These are phyloP conservation scores for Helotiales sp. DNA, from an alignment of 2,329 filamentous ascomycete genomes.

Conservation along the genomic window DNA sequence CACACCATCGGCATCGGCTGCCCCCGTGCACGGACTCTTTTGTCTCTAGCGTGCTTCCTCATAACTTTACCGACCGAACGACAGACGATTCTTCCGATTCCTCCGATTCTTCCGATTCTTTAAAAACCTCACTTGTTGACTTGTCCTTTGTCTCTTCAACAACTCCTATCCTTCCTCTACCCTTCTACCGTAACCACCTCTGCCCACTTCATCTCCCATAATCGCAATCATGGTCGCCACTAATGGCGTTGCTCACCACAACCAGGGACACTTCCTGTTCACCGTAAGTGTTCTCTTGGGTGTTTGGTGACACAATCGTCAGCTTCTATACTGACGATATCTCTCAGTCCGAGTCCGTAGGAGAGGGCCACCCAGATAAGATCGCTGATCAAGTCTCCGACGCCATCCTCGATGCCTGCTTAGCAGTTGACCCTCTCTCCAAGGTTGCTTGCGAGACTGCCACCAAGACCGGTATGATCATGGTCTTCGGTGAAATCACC, in stretches of 20 bases:
- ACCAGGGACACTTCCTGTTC: constrained; percentile 80
- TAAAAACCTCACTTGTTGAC: constrained; percentile 1
- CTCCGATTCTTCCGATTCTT: constrained; percentile 5
- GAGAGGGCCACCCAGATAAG: constrained; percentile 94
- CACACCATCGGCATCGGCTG: constrained; percentile 12
- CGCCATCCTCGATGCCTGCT: constrained; percentile 97
- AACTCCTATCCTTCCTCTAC: constrained; percentile 40
- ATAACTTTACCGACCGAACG: constrained; percentile 11
- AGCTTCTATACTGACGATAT: constrained; percentile 21
- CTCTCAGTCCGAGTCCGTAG: constrained; percentile 78
- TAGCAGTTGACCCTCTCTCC: constrained; percentile 92
- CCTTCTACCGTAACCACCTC: constrained; percentile 50
- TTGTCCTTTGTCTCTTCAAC: constrained; percentile 5
- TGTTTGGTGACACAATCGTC: not conserved
- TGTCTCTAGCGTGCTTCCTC: constrained; percentile 4
- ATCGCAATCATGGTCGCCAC: constrained; percentile 60
- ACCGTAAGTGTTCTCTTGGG: constrained; percentile 58
- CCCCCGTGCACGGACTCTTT: not conserved
- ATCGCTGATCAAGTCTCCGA: constrained; percentile 98
- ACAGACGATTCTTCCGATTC: not conserved
- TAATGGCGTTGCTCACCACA: constrained; percentile 48
- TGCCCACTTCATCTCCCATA: constrained; percentile 69
- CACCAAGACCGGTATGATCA: constrained; percentile 99
- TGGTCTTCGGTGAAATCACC: constrained; percentile 98
- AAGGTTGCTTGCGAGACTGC: constrained; percentile 99